These are phyloP conservation scores for Mycena epipterygia DNA, from an alignment of 768 basidiomycete species.

Conservation along the genomic window DNA sequence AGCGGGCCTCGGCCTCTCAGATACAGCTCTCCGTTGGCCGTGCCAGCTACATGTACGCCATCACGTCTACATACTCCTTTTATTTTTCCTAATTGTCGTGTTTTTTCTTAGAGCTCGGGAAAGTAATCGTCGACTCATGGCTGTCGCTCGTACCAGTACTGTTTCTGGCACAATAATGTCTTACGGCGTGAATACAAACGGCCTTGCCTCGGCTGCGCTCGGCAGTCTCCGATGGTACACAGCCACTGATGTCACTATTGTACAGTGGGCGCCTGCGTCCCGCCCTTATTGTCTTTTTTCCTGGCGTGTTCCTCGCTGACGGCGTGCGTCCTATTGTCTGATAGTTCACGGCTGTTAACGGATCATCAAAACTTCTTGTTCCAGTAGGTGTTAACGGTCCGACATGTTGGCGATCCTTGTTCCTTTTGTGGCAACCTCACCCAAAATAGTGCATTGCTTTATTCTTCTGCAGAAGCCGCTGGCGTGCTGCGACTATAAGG, in stretches of 20 bases:
- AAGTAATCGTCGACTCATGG: not conserved
- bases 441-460: slow-evolving; percentile 13
- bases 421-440: slow-evolving; percentile 29
- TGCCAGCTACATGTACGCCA: slow-evolving; percentile 16
- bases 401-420: slow-evolving; percentile 4
- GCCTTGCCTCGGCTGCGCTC: not conserved
- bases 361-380: slow-evolving; percentile 21
- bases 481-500: slow-evolving; percentile 34
- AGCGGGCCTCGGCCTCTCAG: slow-evolving; percentile 46
- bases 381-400: slow-evolving; percentile 13
- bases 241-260: slow-evolving; percentile 23
- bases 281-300: slow-evolving; percentile 19
- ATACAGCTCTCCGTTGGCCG: slow-evolving; percentile 43
- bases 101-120: slow-evolving; percentile 1
- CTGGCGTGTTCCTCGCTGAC: not conserved
- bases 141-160: slow-evolving; percentile 4
- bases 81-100: slow-evolving; percentile 12
- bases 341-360: too few species aligned
- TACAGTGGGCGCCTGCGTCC: not conserved
- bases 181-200: slow-evolving; percentile 7
- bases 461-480: slow-evolving; percentile 22
- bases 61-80: not conserved
- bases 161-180: slow-evolving; percentile 6
- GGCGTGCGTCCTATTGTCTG: slow-evolving; percentile 25
- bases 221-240: not conserved